Percentiles rank a stretch among this genome's conserved stretches.
These are phyloP conservation scores for Colletotrichum sp. DNA, from an alignment of 2,329 filamentous ascomycete genomes.

Conservation along the genomic window DNA sequence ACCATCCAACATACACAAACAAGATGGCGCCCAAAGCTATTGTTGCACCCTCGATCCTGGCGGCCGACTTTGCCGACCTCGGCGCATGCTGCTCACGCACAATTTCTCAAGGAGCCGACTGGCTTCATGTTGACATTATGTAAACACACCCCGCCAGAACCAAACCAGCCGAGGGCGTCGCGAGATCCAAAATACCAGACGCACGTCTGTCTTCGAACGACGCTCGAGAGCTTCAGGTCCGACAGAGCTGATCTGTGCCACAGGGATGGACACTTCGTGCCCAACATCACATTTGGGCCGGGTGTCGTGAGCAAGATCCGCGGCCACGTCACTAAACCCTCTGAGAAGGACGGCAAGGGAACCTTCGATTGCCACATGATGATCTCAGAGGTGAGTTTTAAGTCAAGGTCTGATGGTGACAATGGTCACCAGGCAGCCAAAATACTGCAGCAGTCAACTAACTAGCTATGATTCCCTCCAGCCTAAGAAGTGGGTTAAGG, in stretches of 20 bases:
- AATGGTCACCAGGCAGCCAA: not conserved
- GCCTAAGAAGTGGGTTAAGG: conserved; percentile 98
- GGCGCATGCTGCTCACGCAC: conserved; percentile 86
- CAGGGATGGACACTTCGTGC: conserved; percentile 98
- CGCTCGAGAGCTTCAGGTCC: not conserved
- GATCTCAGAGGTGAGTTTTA: conserved; percentile 84
- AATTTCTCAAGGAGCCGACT: conserved; percentile 87
- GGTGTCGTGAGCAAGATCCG: conserved; percentile 96
- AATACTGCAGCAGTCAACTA: not conserved
- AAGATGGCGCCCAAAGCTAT: conserved; percentile 88
- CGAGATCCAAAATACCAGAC: not conserved
- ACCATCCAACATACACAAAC: not conserved
- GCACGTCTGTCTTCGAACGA: not conserved
- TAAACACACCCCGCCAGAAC: conserved; percentile 31
- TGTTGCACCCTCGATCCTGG: conserved; percentile 97
- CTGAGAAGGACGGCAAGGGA: conserved; percentile 73
- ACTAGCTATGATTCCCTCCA: conserved; percentile 35
- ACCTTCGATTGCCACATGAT: conserved; percentile 99
- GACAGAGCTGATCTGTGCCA: not conserved
- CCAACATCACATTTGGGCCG: conserved; percentile 96
- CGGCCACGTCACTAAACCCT: conserved; percentile 79
- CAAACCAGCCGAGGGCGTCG: not conserved
- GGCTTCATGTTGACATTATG: conserved; percentile 95
- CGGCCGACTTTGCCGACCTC: conserved; percentile 91
- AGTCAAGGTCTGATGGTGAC: not conserved